These are phyloP conservation scores for Rhexocercosporidium sp. DNA, from an alignment of 2,329 filamentous ascomycete genomes.

Conservation along the genomic window DNA sequence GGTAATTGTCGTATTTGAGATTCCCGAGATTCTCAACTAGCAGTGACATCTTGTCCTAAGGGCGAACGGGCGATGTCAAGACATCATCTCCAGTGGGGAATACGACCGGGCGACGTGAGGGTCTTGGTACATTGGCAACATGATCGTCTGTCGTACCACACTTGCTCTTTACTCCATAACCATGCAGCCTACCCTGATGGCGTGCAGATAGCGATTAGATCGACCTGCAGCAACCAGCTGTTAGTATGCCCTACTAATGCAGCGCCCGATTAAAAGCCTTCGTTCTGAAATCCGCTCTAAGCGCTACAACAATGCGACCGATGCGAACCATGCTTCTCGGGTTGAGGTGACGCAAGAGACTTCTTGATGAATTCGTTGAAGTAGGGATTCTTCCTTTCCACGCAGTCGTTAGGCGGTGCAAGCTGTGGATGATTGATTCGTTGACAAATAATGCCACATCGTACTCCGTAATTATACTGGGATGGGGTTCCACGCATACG, in stretches of 20 bases:
- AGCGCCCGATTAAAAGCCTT: not conserved
- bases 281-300: not conserved
- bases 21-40: not conserved
- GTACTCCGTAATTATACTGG: not conserved
- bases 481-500: not conserved
- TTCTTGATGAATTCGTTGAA: not conserved
- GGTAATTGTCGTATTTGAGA: not conserved
- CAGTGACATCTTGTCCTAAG: not conserved
- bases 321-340: not conserved
- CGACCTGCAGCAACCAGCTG: slow-evolving; percentile 24
- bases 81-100: not conserved
- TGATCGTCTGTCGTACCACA: not conserved
- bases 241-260: slow-evolving; percentile 7
- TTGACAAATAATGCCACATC: not conserved
- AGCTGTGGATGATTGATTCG: slow-evolving; percentile 1
- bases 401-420: not conserved
- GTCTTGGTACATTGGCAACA: not conserved
- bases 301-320: not conserved
- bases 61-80: not conserved
- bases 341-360: slow-evolving; percentile 19
- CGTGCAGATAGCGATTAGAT: slow-evolving; percentile 3
- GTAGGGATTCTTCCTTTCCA: not conserved
- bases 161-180: not conserved
- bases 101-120: not conserved
- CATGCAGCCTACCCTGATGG: not conserved